Base-by-base conservation (phyloP, 2,329 filamentous ascomycete species). In the Macrophomina pseudophaseolina region DNA sequence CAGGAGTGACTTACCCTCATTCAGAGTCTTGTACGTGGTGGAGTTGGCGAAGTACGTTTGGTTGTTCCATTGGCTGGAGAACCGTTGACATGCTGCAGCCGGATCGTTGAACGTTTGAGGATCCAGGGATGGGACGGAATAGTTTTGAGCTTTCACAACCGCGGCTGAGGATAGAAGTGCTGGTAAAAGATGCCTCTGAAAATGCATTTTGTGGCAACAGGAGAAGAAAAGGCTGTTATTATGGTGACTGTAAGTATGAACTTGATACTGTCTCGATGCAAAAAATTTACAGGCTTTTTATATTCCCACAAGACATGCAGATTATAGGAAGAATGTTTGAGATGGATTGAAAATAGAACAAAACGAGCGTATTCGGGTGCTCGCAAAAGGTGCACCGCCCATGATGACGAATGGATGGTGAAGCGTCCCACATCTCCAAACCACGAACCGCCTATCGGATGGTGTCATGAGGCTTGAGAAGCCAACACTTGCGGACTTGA, bases 1-100 rank as follows among this genome's bases (percentile, higher is more conserved):
- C 16, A 44, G 49, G n/a, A 11, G 8, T 5, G 9, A 33, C 49
- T 35, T 33, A 53, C 49, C 49, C 6, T 53, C 49, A 33, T n/a
- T 53, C 49, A 53, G 30, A 12, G 12, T 35, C 49, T 32, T 33
- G 49, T 53, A 53, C 11, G 28, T 53, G 49, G 49, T 53, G 4
- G 28, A 32, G 30, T 53, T 53, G 0, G 49, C 28, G 30, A 53
- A 53, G 49, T 33, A 53, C 5, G 49, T 53, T 5, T 33, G 28
- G 49, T 53, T 53, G 49, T 30, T 53, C 49, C 49, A 53, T 53
- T 53, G 49, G 49, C 28, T 33, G 11, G 28, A 12, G 30, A 53
- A 35, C 49, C 35, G 28, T 30, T 53, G 28, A 30, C 49, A 53
- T 12, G 30, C 49, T 33, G 49, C 30, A n/a, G 49, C 30, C 4